Evolutionary conservation across 176 grass and related monocot species (phyloP), one percentile per base, ranked within the genome.

Genomic region (Oryza brachyantha): DNA sequence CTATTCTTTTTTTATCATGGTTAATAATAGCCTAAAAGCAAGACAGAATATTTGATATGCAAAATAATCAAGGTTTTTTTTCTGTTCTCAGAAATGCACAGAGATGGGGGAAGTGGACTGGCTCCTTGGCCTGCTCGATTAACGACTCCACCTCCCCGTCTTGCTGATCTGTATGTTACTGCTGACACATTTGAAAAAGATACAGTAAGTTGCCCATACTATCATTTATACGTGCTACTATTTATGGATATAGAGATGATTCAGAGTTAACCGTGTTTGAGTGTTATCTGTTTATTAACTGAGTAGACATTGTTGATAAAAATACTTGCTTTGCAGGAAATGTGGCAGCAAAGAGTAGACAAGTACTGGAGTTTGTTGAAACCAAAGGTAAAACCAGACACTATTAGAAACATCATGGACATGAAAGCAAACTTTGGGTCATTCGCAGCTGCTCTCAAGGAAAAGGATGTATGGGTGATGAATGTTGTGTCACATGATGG

Each of bases 391-490:
- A 90, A 88, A 67, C 71, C 87, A 59, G 83, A 97, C 31, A 74
- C 87, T 63, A 85, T 97, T 76, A 90, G 95, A 88, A 97, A 97
- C 61, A 74, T 94, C 54, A 97, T 97, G 95, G 95, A 97, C 80
- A 97, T 97, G 95, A 97, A 97, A 84, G 92, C 95, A 76, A 91
- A 92, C 64, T 81, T 94, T 81, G 95, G 95, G 70, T 97, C 95
- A 84, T 97, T 97, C 86, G 79, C 92, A 70, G 89, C 95, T 71
- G 87, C 95, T 82, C 89, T 97, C 55, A 94, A 97, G 78, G 95
- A 92, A 64, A 92, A 92, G 73, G 87, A 89, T 74, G 89, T 87
- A 62, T 97, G 95, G 95, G 92, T 97, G 59, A 97, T 97, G 95
- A 97, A 94, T 85, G 89, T 90, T 70, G 87, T 97, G 54, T 70